Percentiles rank a stretch among this genome's conserved stretches.
Evolutionary conservation across 331 rosid species (phyloP).

Genomic region (Malus hybrid): DNA sequence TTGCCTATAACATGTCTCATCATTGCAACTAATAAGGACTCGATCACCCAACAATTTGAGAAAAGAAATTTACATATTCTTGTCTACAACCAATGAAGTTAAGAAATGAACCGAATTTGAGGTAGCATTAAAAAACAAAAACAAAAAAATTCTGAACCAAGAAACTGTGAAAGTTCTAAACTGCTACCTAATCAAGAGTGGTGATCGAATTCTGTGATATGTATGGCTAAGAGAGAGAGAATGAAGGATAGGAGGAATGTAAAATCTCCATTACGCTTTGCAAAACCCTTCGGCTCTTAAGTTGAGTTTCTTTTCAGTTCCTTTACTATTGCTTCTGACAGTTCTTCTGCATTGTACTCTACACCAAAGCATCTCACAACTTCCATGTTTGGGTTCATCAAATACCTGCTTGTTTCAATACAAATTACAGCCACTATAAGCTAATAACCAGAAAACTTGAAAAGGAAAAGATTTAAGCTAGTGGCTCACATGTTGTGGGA

Average conservation of each 20-base stretch:
- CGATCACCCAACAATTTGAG: background rate
- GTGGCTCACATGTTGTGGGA: slow-evolving; percentile 75
- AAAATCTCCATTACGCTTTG: background rate
- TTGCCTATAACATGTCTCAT: background rate
- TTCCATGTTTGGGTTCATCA: slow-evolving; percentile 76
- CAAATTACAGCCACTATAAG: slow-evolving; percentile 5
- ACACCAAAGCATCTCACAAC: slow-evolving; percentile 78
- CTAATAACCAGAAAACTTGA: slow-evolving; percentile 1
- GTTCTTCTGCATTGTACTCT: slow-evolving; percentile 67
- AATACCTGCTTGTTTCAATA: slow-evolving; percentile 54
- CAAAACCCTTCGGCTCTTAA: slow-evolving; percentile 20
- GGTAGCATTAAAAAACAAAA: background rate
- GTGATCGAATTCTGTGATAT: background rate
- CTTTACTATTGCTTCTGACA: slow-evolving; percentile 51
- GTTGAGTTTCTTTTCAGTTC: slow-evolving; percentile 34
- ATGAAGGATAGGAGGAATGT: background rate
- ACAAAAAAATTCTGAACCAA: background rate
- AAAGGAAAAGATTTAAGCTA: background rate
- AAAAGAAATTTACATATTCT: background rate
- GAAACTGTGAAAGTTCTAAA: background rate
- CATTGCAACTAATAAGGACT: background rate
- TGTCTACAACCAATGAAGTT: background rate
- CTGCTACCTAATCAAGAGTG: background rate
- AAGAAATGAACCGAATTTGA: background rate
- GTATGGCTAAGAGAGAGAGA: background rate